phyloP scores from a whole-genome alignment of 2,329 filamentous ascomycete species.

The Chaetothyriales sp. region DNA sequence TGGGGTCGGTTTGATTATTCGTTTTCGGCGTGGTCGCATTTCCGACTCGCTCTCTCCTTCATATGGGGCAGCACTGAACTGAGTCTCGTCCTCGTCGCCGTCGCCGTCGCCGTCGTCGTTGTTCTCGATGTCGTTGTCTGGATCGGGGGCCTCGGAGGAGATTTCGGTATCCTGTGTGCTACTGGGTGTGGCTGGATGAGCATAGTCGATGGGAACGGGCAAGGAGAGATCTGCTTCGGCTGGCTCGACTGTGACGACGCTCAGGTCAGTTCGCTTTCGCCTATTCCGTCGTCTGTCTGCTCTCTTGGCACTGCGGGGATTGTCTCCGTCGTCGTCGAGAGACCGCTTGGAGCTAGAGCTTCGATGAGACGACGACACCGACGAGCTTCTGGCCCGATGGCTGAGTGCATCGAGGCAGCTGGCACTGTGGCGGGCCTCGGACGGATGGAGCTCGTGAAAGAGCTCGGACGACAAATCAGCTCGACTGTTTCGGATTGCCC shows the following conservation, averaged over 20 bases:
- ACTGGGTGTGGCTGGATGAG: conserved; percentile 8
- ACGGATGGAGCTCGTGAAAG: conserved; percentile 16
- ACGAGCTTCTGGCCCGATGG: conserved; percentile 16
- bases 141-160: conserved; percentile 9
- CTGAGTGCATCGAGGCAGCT: conserved; percentile 12
- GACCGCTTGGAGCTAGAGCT: conserved; percentile 19
- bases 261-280: conserved; percentile 11
- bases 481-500: conserved; percentile 14
- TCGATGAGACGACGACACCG: conserved; percentile 18
- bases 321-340: conserved; percentile 18
- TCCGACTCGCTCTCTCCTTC: not conserved
- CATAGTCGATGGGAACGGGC: conserved; percentile 6
- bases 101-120: not conserved
- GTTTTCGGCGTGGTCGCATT: not conserved
- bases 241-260: conserved; percentile 4
- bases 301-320: conserved; percentile 14
- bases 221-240: conserved; percentile 9
- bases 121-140: not conserved
- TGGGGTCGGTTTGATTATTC: not conserved
- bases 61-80: not conserved
- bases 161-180: conserved; percentile 17
- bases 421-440: conserved; percentile 13
- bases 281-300: conserved; percentile 14
- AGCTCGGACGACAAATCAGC: conserved; percentile 15
- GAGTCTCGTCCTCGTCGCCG: no score